A percentile compares a stretch with the other conserved stretches of the same genome.
These are phyloP conservation scores for Penicillium diatomitis DNA, from an alignment of 495 filamentous ascomycete genomes.

Conservation along the genomic window DNA sequence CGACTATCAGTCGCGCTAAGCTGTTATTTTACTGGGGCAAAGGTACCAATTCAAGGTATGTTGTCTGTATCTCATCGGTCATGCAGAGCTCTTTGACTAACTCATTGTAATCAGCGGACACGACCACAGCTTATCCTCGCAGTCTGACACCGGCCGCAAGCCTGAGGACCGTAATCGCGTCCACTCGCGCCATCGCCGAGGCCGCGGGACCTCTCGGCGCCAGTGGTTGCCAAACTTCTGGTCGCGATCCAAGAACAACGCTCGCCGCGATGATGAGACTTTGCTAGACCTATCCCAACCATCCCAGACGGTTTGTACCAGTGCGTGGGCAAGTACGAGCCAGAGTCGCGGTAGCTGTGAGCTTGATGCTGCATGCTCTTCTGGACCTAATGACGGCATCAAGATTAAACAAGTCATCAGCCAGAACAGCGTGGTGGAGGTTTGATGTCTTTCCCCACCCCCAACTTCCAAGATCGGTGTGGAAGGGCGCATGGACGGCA, in stretches of 20 bases:
- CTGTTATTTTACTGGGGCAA: conserved; percentile 18
- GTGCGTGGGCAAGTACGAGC: conserved; percentile 28
- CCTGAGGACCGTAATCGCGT: conserved; percentile 14
- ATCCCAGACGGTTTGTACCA: conserved; percentile 24
- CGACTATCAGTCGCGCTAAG: conserved; percentile 16
- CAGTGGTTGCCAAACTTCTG: neutral
- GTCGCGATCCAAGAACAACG: neutral
- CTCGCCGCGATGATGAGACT: conserved; percentile 7
- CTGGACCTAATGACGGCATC: conserved; percentile 18
- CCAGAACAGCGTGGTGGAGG: conserved; percentile 28
- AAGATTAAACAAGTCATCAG: conserved; percentile 31
- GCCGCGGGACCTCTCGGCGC: neutral
- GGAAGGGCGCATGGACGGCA: too few species aligned
- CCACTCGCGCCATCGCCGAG: neutral
- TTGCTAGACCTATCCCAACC: conserved; percentile 15
- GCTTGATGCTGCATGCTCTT: conserved; percentile 1
- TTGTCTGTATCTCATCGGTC: neutral
- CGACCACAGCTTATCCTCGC: conserved; percentile 1
- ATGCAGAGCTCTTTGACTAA: neutral
- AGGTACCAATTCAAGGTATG: conserved; percentile 12
- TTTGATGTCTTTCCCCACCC: neutral
- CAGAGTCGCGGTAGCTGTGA: conserved; percentile 19
- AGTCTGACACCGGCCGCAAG: conserved; percentile 6
- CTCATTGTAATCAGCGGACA: neutral
- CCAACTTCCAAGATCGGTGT: too few species aligned